Conservation (phyloP, 2,329 filamentous ascomycete species). For the Colletotrichum simmondsii region DNA sequence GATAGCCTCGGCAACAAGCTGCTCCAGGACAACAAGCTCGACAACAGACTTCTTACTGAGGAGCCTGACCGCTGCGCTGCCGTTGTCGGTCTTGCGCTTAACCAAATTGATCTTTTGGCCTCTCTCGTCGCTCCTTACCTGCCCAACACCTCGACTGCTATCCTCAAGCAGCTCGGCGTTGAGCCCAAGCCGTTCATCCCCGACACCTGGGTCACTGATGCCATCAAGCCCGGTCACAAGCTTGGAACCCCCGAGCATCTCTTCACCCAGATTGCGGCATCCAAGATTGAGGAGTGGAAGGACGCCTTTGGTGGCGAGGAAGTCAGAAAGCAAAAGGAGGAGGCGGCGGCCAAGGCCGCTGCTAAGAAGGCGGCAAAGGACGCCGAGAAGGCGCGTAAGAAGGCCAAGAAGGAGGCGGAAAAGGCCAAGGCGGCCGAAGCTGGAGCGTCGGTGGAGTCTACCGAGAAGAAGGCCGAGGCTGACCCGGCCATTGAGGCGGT, state of each 20-base stretch:
- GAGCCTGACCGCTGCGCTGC: constrained; percentile 65
- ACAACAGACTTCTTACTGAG: constrained; percentile 65
- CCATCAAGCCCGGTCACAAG: constrained; percentile 78
- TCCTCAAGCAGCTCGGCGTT: constrained; percentile 80
- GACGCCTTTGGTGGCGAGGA: constrained; percentile 75
- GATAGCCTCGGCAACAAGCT: constrained; percentile 57
- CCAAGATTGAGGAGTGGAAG: constrained; percentile 87
- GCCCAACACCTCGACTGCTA: constrained; percentile 79
- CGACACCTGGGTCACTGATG: constrained; percentile 70
- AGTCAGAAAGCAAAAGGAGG: constrained; percentile 76
- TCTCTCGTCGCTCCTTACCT: constrained; percentile 86
- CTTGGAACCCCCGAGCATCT: constrained; percentile 84
- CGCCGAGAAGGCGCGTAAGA: constrained; percentile 62
- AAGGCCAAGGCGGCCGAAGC: constrained; percentile 21
- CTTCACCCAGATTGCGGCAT: constrained; percentile 84
- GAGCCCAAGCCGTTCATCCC: constrained; percentile 67
- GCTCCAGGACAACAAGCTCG: constrained; percentile 63
- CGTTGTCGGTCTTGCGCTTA: constrained; percentile 82
- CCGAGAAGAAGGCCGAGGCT: constrained; percentile 38
- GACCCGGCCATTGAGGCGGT: constrained; percentile 40
- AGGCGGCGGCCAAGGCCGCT: constrained; percentile 60
- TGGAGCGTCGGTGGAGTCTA: constrained; percentile 35
- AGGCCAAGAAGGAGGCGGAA: constrained; percentile 48
- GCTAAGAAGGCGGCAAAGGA: constrained; percentile 63
- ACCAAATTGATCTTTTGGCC: constrained; percentile 85